Evolutionary conservation across 306 rosid species (phyloP).

Genomic region (Sesbania bispinosa): DNA sequence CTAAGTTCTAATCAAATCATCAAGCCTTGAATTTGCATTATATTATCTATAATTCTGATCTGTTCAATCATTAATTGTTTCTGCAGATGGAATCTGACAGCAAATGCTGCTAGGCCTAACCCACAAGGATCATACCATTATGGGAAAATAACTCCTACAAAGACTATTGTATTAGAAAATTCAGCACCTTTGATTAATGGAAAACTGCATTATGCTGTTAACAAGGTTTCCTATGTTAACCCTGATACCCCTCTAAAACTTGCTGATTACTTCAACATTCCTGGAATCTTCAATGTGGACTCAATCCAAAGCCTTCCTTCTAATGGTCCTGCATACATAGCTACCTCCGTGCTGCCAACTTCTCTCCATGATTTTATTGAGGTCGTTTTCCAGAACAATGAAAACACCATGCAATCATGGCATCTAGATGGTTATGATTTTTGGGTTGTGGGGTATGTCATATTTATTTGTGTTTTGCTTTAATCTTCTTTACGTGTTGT

Average conservation of each 20-base stretch:
- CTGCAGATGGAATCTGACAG: constrained; percentile 90
- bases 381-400: constrained; percentile 83
- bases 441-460: constrained; percentile 86
- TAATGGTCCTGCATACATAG: constrained; percentile 46
- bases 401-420: constrained; percentile 71
- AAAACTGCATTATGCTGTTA: constrained; percentile 72
- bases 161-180: constrained; percentile 69
- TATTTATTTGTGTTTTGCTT: neutral
- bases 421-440: constrained; percentile 97
- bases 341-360: constrained; percentile 58
- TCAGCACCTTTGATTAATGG: constrained; percentile 77
- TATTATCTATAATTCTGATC: neutral
- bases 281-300: constrained; percentile 62
- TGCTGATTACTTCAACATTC: constrained; percentile 92
- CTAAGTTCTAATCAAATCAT: neutral
- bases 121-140: constrained; percentile 98
- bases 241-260: constrained; percentile 92
- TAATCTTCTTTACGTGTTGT: neutral
- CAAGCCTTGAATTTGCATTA: neutral
- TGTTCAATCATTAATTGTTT: constrained; percentile 1
- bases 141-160: constrained; percentile 67
- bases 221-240: constrained; percentile 66
- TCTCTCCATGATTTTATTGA: constrained; percentile 81
- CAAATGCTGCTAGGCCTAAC: constrained; percentile 97
- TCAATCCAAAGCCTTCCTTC: constrained; percentile 70